Conservation (phyloP, 2,329 filamentous ascomycete species). For the Orbilia blumenaviensis region DNA sequence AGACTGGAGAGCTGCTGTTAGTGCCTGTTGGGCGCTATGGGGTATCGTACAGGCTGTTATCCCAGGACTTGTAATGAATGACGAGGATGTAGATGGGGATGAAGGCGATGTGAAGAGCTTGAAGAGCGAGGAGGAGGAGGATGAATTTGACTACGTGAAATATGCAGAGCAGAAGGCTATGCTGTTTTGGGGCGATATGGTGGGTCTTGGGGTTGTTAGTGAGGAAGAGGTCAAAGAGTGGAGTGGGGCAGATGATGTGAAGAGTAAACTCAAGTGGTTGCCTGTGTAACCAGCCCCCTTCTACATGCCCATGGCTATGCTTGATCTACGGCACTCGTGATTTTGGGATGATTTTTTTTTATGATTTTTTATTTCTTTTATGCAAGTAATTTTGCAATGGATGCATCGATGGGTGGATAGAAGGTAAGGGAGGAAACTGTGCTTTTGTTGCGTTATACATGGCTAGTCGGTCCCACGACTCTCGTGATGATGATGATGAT, state of each 20-base stretch:
- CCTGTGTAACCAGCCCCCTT: slow-evolving; percentile 26
- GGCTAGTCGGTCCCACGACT: background rate
- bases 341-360: no score
- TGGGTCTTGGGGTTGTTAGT: slow-evolving; percentile 77
- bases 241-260: slow-evolving; percentile 46
- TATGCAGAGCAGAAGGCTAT: slow-evolving; percentile 90
- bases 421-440: background rate
- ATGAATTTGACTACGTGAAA: slow-evolving; percentile 89
- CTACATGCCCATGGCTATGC: no score
- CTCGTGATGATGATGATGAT: background rate
- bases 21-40: slow-evolving; percentile 93
- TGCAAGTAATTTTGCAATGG: background rate
- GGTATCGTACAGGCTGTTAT: slow-evolving; percentile 94
- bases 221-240: slow-evolving; percentile 72
- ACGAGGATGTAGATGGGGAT: slow-evolving; percentile 55
- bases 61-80: slow-evolving; percentile 68
- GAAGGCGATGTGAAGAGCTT: slow-evolving; percentile 7
- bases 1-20: slow-evolving; percentile 87
- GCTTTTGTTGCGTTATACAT: slow-evolving; percentile 1
- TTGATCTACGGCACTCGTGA: no score
- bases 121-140: slow-evolving; percentile 68
- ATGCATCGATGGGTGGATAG: background rate
- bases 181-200: slow-evolving; percentile 93
- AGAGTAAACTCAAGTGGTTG: slow-evolving; percentile 45
- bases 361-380: background rate